Percentiles rank a stretch among this genome's conserved stretches.
Conservation (phyloP, 805 yeast genomes). For the Wickerhamomyces bisporus region DNA sequence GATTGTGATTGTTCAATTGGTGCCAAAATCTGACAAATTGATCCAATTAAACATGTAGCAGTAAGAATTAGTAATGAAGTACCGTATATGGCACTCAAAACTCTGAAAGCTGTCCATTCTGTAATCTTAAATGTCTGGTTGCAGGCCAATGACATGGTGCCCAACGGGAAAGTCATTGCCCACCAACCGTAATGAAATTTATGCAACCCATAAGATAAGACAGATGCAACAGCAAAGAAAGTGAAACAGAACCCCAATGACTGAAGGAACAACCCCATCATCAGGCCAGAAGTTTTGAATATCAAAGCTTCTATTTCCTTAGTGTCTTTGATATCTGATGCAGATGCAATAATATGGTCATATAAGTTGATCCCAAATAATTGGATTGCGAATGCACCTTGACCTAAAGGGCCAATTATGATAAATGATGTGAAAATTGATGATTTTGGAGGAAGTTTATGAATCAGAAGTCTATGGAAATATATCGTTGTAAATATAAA, state of each 20-base stretch:
- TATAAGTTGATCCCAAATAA: slow-evolving; percentile 43
- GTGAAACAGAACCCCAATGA: slow-evolving; percentile 59
- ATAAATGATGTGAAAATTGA: slow-evolving; percentile 63
- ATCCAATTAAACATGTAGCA: slow-evolving; percentile 5
- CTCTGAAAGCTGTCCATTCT: slow-evolving; percentile 52
- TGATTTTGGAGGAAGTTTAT: slow-evolving; percentile 53
- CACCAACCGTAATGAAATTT: slow-evolving; percentile 56
- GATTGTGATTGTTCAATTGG: too few relatives aligned
- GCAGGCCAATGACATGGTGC: slow-evolving; percentile 68
- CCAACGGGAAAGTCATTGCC: slow-evolving; percentile 89
- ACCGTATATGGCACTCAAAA: slow-evolving; percentile 58
- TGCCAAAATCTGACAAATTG: slow-evolving; percentile 4
- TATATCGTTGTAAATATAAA: slow-evolving; percentile 50
- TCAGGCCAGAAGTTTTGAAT: slow-evolving; percentile 30
- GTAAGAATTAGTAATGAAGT: slow-evolving; percentile 40
- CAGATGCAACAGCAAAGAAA: slow-evolving; percentile 33
- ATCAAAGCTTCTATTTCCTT: slow-evolving; percentile 24
- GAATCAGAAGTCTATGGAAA: slow-evolving; percentile 51
- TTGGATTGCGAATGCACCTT: slow-evolving; percentile 68
- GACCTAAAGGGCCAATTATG: slow-evolving; percentile 83
- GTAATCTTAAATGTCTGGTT: slow-evolving; percentile 44
- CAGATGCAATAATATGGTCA: slow-evolving; percentile 13
- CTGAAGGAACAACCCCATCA: slow-evolving; percentile 39
- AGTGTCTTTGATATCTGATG: slow-evolving; percentile 13
- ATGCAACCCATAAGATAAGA: slow-evolving; percentile 28